Conservation (phyloP, 2,329 filamentous ascomycete species). For the Claviceps paspali region DNA sequence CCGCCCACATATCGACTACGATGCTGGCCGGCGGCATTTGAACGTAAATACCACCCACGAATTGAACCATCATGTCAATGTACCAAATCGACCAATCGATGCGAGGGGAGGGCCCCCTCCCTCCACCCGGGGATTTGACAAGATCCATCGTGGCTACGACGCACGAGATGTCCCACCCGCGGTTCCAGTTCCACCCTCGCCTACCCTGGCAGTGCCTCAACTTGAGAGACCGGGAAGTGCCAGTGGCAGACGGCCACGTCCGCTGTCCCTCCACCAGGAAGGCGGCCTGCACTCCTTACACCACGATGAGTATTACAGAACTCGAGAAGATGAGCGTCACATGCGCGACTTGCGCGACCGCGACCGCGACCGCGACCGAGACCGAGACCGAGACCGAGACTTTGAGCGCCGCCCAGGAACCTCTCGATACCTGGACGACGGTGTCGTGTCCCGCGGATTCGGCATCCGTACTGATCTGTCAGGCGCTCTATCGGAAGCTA, state of each 20-base stretch:
- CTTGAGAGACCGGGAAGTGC: slow-evolving; percentile 7
- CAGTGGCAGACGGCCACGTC: slow-evolving; percentile 20
- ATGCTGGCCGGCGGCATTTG: slow-evolving; percentile 28
- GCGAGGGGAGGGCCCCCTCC: slow-evolving; percentile 43
- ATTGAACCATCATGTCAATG: slow-evolving; percentile 26
- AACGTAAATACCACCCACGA: slow-evolving; percentile 32
- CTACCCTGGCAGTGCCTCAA: slow-evolving; percentile 13
- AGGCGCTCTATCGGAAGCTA: slow-evolving; percentile 26
- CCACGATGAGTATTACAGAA: slow-evolving; percentile 32
- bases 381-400: slow-evolving; percentile 12
- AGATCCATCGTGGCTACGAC: slow-evolving; percentile 42
- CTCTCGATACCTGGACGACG: slow-evolving; percentile 29
- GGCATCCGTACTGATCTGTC: slow-evolving; percentile 30
- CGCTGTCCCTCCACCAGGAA: slow-evolving; percentile 39
- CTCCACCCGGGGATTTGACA: slow-evolving; percentile 56
- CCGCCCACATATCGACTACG: slow-evolving; percentile 38
- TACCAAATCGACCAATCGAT: slow-evolving; percentile 22
- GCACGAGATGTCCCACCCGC: slow-evolving; percentile 26
- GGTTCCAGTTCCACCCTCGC: slow-evolving; percentile 24
- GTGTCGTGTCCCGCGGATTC: slow-evolving; percentile 32
- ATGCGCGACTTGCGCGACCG: slow-evolving; percentile 27
- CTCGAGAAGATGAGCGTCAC: slow-evolving; percentile 30
- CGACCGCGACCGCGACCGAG: slow-evolving; percentile 17
- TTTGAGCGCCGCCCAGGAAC: slow-evolving; percentile 14
- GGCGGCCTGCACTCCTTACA: slow-evolving; percentile 25